phyloP scores from a whole-genome alignment of 2,329 filamentous ascomycete genomes.

The Incumbomyces lentus region DNA sequence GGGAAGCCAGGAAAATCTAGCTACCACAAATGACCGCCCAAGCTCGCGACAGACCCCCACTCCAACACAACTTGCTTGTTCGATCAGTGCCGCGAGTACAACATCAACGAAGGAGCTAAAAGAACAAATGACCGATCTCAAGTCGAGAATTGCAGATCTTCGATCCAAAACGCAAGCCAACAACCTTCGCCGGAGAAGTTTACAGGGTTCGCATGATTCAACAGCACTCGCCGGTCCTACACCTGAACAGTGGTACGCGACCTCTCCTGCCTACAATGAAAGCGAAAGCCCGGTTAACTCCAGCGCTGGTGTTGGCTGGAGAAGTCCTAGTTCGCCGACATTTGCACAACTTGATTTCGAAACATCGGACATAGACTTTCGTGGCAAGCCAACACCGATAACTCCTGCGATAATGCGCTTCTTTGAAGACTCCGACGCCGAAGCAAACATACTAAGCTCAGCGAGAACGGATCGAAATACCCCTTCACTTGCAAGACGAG shows the following conservation, averaged over 20 bases:
- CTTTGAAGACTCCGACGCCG: constrained; percentile 11
- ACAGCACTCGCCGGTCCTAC: constrained; percentile 67
- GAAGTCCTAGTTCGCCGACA: not conserved
- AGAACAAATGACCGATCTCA: constrained; percentile 75
- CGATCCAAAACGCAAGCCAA: constrained; percentile 71
- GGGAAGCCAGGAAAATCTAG: constrained; percentile 14
- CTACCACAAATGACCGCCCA: not conserved
- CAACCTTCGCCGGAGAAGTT: constrained; percentile 63
- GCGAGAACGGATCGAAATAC: constrained; percentile 20
- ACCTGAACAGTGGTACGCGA: constrained; percentile 45
- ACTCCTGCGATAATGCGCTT: constrained; percentile 16
- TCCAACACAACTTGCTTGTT: constrained; percentile 11
- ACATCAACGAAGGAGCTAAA: constrained; percentile 46
- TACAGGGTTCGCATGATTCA: constrained; percentile 63
- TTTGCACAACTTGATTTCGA: not conserved
- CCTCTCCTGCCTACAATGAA: constrained; percentile 28
- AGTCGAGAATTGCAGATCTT: constrained; percentile 71
- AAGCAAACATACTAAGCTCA: constrained; percentile 13
- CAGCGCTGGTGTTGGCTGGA: constrained; percentile 27
- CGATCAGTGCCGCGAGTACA: constrained; percentile 14
- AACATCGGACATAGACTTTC: not conserved
- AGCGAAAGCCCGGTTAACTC: constrained; percentile 27
- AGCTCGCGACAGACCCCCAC: not conserved
- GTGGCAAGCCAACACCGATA: not conserved
- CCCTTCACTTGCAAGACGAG: constrained; percentile 4